Conservation (phyloP, 805 yeast species). For the Starmerella apis region DNA sequence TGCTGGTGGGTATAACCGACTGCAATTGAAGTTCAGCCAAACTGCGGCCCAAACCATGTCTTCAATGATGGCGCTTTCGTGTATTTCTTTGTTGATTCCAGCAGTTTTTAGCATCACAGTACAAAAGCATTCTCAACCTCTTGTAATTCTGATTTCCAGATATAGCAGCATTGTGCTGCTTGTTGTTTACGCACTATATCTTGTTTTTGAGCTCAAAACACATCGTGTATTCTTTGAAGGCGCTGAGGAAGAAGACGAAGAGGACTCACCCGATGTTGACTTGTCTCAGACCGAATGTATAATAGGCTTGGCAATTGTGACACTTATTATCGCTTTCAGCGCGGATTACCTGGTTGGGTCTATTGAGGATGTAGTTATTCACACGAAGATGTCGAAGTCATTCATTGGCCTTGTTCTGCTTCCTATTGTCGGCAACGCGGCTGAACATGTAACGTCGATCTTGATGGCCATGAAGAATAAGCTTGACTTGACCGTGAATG, state of each 20-base stretch:
- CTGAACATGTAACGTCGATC: slow-evolving; percentile 95
- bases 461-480: slow-evolving; percentile 86
- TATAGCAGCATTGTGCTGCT: slow-evolving; percentile 75
- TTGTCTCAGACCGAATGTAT: slow-evolving; percentile 49
- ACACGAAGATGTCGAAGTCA: slow-evolving; percentile 82
- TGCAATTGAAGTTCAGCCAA: slow-evolving; percentile 82
- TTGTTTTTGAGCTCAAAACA: slow-evolving; percentile 82
- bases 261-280: slow-evolving; percentile 31
- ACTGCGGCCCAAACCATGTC: slow-evolving; percentile 98
- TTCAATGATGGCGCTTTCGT: slow-evolving; percentile 80
- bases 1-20: slow-evolving; percentile 79
- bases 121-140: slow-evolving; percentile 33
- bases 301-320: slow-evolving; percentile 46
- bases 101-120: slow-evolving; percentile 80
- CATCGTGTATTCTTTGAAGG: slow-evolving; percentile 69
- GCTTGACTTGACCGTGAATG: slow-evolving; percentile 95
- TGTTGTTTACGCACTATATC: slow-evolving; percentile 62
- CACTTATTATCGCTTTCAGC: slow-evolving; percentile 72
- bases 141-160: slow-evolving; percentile 69
- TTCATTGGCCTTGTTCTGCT: slow-evolving; percentile 87
- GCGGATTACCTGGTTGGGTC: slow-evolving; percentile 93
- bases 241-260: slow-evolving; percentile 33
- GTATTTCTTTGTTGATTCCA: slow-evolving; percentile 81
- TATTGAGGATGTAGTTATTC: slow-evolving; percentile 75
- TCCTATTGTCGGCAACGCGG: slow-evolving; percentile 97